These are phyloP conservation scores for Penicillium manginii DNA, from an alignment of 495 filamentous ascomycete species.

Conservation along the genomic window DNA sequence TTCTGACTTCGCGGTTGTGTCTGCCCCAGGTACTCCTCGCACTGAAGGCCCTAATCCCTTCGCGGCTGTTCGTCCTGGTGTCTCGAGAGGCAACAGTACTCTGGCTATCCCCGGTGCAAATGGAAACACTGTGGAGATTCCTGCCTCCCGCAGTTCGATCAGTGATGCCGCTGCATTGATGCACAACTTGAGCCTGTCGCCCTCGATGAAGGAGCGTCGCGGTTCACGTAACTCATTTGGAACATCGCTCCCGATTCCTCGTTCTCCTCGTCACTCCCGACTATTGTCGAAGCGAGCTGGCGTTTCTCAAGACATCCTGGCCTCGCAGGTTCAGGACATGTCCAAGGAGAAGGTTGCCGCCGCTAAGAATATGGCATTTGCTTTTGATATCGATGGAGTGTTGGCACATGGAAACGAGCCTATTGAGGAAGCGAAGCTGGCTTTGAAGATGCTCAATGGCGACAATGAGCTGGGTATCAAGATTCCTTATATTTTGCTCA, in stretches of 20 bases:
- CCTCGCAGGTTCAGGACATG: conserved; percentile 73
- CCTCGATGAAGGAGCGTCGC: conserved; percentile 68
- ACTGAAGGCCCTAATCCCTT: conserved; percentile 5
- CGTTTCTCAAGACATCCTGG: conserved; percentile 67
- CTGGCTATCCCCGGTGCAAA: conserved; percentile 54
- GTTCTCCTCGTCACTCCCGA: conserved; percentile 69
- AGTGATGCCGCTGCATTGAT: conserved; percentile 71
- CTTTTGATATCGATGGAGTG: conserved; percentile 93
- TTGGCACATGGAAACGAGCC: conserved; percentile 77
- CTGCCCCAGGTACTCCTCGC: conserved; percentile 40
- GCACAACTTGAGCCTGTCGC: conserved; percentile 70
- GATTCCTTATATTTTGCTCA: conserved; percentile 90
- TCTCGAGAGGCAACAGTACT: conserved; percentile 27
- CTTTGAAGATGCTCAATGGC: conserved; percentile 84
- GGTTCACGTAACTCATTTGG: conserved; percentile 82
- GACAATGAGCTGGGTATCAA: conserved; percentile 85
- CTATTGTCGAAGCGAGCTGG: conserved; percentile 56
- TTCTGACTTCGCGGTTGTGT: conserved; percentile 52
- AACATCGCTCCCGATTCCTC: conserved; percentile 73
- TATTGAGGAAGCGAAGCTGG: conserved; percentile 80
- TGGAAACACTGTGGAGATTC: conserved; percentile 68
- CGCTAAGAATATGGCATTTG: conserved; percentile 78
- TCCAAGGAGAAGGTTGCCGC: conserved; percentile 66
- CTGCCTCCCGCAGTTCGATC: conserved; percentile 69
- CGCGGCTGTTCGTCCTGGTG: conserved; percentile 1